phyloP scores from a whole-genome alignment of 75 land plant genomes.

The Pseudotsuga menziesii region DNA sequence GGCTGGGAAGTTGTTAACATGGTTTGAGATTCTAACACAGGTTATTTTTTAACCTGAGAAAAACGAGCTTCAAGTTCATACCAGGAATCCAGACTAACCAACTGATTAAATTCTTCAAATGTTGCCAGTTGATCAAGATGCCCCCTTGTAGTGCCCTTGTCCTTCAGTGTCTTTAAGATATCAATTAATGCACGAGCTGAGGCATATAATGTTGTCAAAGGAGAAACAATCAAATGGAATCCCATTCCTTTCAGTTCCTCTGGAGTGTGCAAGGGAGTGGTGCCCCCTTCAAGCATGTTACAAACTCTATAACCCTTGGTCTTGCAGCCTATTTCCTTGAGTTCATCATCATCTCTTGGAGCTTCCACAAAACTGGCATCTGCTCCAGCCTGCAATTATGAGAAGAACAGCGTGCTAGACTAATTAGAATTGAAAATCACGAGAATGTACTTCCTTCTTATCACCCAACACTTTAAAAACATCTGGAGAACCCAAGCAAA shows the following conservation, averaged over 20 bases:
- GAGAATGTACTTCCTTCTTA: background rate
- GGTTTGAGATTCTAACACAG: background rate
- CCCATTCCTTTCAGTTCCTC: constrained; percentile 43
- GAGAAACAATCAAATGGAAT: constrained; percentile 37
- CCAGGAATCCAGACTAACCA: constrained; percentile 30
- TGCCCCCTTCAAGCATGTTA: constrained; percentile 45
- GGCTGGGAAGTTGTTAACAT: background rate
- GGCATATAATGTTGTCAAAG: constrained; percentile 34
- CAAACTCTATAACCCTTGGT: constrained; percentile 32
- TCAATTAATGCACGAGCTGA: constrained; percentile 32
- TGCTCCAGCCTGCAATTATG: constrained; percentile 34
- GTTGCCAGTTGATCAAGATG: constrained; percentile 27
- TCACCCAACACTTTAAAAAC: background rate
- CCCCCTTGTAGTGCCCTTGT: constrained; percentile 29
- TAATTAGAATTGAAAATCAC: background rate
- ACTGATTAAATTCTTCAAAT: constrained; percentile 40
- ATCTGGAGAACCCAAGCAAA: background rate
- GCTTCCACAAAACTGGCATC: constrained; percentile 51
- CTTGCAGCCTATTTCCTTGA: constrained; percentile 23
- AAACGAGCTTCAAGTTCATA: constrained; percentile 31
- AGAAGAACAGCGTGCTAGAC: background rate
- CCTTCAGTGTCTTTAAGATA: constrained; percentile 25
- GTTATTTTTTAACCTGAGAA: constrained; percentile 10
- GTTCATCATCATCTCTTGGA: constrained; percentile 32
- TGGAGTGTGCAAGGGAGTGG: constrained; percentile 36